Evolutionary conservation across 129 eudicot species (phyloP).

Genomic region (Lactuca sativa): DNA sequence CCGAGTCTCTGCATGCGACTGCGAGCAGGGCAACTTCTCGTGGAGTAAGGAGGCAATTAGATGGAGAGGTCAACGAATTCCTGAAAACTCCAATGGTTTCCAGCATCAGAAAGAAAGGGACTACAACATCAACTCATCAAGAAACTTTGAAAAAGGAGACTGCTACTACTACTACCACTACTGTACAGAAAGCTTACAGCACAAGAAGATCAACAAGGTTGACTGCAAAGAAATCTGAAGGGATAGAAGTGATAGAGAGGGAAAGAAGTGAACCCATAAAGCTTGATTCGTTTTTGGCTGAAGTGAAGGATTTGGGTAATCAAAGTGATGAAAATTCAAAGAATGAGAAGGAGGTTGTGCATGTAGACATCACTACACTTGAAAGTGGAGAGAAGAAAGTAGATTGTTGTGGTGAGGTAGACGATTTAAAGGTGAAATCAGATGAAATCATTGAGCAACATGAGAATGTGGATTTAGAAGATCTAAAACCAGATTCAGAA

Average conservation of each 20-base stretch:
- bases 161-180: neutral
- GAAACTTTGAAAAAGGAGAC: constrained; percentile 30
- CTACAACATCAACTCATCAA: neutral
- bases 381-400: constrained; percentile 7
- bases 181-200: constrained; percentile 41
- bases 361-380: neutral
- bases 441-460: constrained; percentile 7
- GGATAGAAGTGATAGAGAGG: neutral
- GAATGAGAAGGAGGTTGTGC: constrained; percentile 8
- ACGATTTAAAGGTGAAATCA: neutral
- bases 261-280: constrained; percentile 21
- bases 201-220: constrained; percentile 64
- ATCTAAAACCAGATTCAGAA: constrained; percentile 3
- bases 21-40: constrained; percentile 34
- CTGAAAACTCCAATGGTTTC: constrained; percentile 33
- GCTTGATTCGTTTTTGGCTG: constrained; percentile 28
- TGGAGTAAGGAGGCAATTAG: constrained; percentile 33
- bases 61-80: constrained; percentile 25
- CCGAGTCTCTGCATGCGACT: constrained; percentile 23
- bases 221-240: constrained; percentile 32
- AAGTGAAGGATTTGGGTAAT: constrained; percentile 1
- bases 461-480: constrained; percentile 1
- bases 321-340: neutral
- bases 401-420: no score
- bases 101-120: constrained; percentile 34